Conservation (phyloP, 2,329 filamentous ascomycete species). For the Stemphylium lycopersici region DNA sequence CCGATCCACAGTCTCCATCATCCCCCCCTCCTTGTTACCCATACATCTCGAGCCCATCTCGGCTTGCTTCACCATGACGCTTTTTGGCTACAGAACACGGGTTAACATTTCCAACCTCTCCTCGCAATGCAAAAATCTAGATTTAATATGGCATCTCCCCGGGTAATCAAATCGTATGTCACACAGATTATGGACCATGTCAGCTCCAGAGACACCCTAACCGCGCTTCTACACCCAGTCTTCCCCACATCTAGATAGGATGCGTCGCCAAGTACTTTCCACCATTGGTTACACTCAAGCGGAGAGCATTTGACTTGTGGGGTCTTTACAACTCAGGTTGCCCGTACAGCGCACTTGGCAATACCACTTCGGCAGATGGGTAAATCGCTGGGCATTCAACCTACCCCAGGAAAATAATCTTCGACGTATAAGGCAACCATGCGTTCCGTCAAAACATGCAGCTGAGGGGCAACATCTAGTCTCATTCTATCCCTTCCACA, state of each 20-base stretch:
- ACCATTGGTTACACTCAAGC: slow-evolving; percentile 14
- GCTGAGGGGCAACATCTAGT: not conserved
- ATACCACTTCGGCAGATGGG: slow-evolving; percentile 37
- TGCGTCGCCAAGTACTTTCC: slow-evolving; percentile 26
- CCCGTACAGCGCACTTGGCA: slow-evolving; percentile 19
- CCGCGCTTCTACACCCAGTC: slow-evolving; percentile 5
- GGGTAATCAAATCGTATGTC: not conserved
- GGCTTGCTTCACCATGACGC: not conserved
- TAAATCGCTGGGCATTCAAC: slow-evolving; percentile 27
- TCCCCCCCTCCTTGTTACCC: not conserved
- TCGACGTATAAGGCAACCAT: slow-evolving; percentile 26
- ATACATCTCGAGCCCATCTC: not conserved
- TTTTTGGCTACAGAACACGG: not conserved
- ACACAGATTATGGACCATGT: not conserved
- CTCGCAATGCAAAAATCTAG: not conserved
- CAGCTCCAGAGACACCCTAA: not conserved
- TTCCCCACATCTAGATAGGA: slow-evolving; percentile 37
- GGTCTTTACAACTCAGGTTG: slow-evolving; percentile 25
- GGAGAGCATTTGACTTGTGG: slow-evolving; percentile 30
- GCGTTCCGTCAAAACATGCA: not conserved
- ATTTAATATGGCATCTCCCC: not conserved
- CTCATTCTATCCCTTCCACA: not conserved
- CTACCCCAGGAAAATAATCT: slow-evolving; percentile 24
- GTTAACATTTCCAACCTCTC: slow-evolving; percentile 3
- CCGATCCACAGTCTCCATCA: slow-evolving; percentile 7